Conservation (phyloP, 1,284 basidiomycete genomes). For the Golubevia sp. region DNA sequence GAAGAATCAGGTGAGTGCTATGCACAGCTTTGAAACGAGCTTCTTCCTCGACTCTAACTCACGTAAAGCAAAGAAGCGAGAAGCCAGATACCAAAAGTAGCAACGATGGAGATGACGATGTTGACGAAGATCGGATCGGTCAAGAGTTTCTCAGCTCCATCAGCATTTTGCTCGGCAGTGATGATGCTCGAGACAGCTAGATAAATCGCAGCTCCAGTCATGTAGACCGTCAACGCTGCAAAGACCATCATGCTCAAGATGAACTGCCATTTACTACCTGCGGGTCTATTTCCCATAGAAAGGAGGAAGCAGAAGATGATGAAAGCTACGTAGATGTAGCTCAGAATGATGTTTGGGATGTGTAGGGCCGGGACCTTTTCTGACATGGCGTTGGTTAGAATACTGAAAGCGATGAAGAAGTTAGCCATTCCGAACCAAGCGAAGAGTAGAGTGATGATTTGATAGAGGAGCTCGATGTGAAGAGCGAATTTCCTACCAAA, state of each 20-base stretch:
- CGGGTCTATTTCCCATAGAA: constrained; percentile 57
- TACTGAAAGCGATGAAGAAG: constrained; percentile 46
- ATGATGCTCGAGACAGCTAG: constrained; percentile 39
- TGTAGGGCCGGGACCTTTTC: too few relatives aligned
- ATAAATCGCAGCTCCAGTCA: constrained; percentile 50
- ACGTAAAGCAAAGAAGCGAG: constrained; percentile 51
- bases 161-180: constrained; percentile 16
- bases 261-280: constrained; percentile 47
- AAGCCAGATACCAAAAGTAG: constrained; percentile 55
- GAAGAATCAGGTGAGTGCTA: not conserved
- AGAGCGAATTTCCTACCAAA: constrained; percentile 44
- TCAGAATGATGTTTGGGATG: constrained; percentile 45
- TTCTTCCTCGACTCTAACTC: not conserved
- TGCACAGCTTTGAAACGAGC: not conserved
- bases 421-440: constrained; percentile 55
- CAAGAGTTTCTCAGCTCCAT: constrained; percentile 21
- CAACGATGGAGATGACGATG: constrained; percentile 53
- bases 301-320: constrained; percentile 58
- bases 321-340: constrained; percentile 55
- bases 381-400: constrained; percentile 44
- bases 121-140: constrained; percentile 45
- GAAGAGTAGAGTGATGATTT: constrained; percentile 49
- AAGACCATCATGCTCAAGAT: constrained; percentile 53
- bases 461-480: constrained; percentile 59
- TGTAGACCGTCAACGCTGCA: constrained; percentile 49